A percentile compares a stretch with the other conserved stretches of the same genome.
Evolutionary conservation across 2,329 filamentous ascomycete species (phyloP).

Genomic region (Metarhizium anisopliae): DNA sequence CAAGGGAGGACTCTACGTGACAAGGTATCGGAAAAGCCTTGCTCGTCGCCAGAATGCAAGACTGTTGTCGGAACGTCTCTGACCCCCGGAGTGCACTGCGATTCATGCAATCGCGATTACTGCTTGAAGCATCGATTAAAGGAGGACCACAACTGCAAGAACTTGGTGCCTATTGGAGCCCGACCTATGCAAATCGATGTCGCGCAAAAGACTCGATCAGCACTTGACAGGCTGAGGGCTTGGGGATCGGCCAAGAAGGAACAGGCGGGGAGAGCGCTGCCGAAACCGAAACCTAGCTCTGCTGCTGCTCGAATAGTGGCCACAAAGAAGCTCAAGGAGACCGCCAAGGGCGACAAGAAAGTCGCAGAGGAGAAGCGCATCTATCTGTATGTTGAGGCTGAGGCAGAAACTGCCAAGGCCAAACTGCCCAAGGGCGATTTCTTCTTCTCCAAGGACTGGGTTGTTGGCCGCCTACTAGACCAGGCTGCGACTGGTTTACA

Average conservation of each 20-base stretch:
- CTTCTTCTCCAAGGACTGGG: conserved; percentile 79
- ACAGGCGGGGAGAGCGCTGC: conserved; percentile 46
- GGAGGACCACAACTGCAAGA: conserved; percentile 79
- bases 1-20: conserved; percentile 46
- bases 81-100: conserved; percentile 61
- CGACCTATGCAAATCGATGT: conserved; percentile 34
- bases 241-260: conserved; percentile 73
- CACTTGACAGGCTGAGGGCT: conserved; percentile 66
- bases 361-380: conserved; percentile 75
- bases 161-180: conserved; percentile 53
- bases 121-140: conserved; percentile 68
- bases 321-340: conserved; percentile 71
- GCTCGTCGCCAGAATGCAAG: conserved; percentile 57
- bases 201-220: conserved; percentile 59
- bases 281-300: conserved; percentile 54
- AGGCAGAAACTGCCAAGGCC: conserved; percentile 72
- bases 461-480: conserved; percentile 75
- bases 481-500: conserved; percentile 68
- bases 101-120: conserved; percentile 62
- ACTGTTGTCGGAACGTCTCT: conserved; percentile 61
- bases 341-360: conserved; percentile 83
- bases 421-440: conserved; percentile 78
- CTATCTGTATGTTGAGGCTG: conserved; percentile 85
- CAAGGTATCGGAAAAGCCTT: conserved; percentile 54
- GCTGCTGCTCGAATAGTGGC: conserved; percentile 58